Evolutionary conservation across 192 early-diverging fungal species (phyloP).

Genomic region (Backusella tarrabulga): DNA sequence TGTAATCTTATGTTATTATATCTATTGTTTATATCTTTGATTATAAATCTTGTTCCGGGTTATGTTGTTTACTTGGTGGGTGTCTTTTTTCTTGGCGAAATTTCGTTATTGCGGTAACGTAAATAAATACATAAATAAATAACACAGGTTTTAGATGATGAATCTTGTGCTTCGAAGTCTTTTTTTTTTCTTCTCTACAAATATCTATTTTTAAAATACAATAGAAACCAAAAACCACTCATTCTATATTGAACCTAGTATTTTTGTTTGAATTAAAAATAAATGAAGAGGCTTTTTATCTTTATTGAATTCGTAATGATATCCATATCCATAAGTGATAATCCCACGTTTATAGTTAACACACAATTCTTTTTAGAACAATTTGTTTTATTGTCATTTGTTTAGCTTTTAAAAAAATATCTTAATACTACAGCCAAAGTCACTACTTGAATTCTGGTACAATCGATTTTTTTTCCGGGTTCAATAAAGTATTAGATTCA

Average conservation of each 20-base stretch:
- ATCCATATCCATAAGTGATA: not conserved
- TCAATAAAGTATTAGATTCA: not conserved
- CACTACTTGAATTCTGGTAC: not conserved
- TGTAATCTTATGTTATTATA: not conserved
- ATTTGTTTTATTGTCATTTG: not conserved
- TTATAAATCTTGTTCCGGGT: not conserved
- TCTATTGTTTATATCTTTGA: not conserved
- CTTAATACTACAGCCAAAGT: not conserved
- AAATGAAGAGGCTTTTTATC: not conserved
- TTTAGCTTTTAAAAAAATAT: not conserved
- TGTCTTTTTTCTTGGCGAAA: not conserved
- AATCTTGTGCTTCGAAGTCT: not conserved
- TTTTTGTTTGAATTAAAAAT: not conserved
- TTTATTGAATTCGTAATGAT: not conserved
- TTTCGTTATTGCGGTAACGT: not conserved
- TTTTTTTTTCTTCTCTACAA: not conserved
- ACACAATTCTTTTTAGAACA: not conserved
- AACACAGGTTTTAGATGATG: not conserved
- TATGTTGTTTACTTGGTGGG: not conserved
- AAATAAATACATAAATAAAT: not conserved
- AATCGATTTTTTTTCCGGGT: not conserved
- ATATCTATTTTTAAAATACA: not conserved
- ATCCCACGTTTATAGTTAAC: not conserved
- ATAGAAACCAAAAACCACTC: not conserved
- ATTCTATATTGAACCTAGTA: not conserved